These are phyloP conservation scores for Pseudonectria buxi DNA, from an alignment of 2,329 filamentous ascomycete species.

Conservation along the genomic window DNA sequence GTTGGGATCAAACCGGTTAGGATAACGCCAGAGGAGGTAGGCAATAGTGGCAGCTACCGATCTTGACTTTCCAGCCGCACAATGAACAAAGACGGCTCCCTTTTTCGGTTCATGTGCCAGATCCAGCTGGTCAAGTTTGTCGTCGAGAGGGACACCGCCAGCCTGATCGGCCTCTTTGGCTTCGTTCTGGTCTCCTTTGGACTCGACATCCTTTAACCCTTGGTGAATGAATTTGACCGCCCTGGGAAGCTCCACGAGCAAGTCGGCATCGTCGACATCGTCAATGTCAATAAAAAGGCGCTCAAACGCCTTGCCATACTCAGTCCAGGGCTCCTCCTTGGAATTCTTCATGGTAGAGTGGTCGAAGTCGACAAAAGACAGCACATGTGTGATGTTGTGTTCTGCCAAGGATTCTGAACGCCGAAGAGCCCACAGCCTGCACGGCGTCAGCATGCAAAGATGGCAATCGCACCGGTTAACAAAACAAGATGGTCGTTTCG, in stretches of 20 bases:
- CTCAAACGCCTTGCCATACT: constrained; percentile 51
- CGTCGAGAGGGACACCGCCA: constrained; percentile 14
- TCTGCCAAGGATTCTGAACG: constrained; percentile 63
- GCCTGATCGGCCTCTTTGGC: constrained; percentile 9
- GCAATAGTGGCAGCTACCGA: constrained; percentile 80
- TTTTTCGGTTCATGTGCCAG: constrained; percentile 11
- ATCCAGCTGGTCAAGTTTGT: constrained; percentile 10
- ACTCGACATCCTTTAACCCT: constrained; percentile 44
- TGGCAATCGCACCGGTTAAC: background rate
- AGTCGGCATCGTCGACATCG: constrained; percentile 83
- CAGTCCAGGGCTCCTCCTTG: constrained; percentile 42
- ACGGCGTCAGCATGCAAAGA: constrained; percentile 8
- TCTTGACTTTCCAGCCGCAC: constrained; percentile 93
- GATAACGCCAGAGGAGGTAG: constrained; percentile 69
- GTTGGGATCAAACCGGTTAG: constrained; percentile 42
- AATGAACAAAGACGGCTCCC: constrained; percentile 54
- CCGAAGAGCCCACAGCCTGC: constrained; percentile 71
- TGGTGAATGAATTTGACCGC: constrained; percentile 79
- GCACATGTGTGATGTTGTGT: constrained; percentile 77
- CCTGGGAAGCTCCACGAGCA: constrained; percentile 71
- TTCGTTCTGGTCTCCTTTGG: constrained; percentile 2
- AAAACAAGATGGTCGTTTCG: too few species aligned
- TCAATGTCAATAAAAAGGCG: constrained; percentile 80
- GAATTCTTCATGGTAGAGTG: constrained; percentile 34
- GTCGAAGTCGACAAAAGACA: constrained; percentile 68